A percentile compares a stretch with the other conserved stretches of the same genome.
These are phyloP conservation scores for Golubevia sp. DNA, from an alignment of 1,284 basidiomycete species.

Conservation along the genomic window DNA sequence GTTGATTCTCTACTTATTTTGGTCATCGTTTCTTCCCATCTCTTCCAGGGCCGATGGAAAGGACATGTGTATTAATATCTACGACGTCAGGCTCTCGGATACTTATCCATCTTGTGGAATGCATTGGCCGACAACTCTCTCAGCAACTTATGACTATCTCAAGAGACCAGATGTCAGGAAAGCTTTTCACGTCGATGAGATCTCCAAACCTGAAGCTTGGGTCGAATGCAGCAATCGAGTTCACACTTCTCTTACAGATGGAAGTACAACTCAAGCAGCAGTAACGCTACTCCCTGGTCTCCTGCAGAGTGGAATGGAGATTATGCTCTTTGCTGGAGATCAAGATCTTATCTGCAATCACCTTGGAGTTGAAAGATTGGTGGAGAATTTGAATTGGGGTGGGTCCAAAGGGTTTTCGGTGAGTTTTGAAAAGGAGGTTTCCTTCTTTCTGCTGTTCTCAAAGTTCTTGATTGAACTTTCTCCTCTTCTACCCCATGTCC, in stretches of 20 bases:
- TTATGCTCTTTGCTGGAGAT: slow-evolving; percentile 55
- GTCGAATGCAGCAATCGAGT: slow-evolving; percentile 53
- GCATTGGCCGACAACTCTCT: slow-evolving; percentile 53
- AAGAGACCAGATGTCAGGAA: slow-evolving; percentile 38
- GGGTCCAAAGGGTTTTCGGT: slow-evolving; percentile 32
- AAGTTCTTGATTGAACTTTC: not conserved
- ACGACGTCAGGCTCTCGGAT: slow-evolving; percentile 53
- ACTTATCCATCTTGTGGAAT: slow-evolving; percentile 52
- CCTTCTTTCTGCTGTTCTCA: not conserved
- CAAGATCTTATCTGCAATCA: slow-evolving; percentile 57
- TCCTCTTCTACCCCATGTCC: slow-evolving; percentile 6
- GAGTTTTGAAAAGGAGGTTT: slow-evolving; percentile 1
- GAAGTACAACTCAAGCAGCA: slow-evolving; percentile 22
- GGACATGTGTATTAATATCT: slow-evolving; percentile 55
- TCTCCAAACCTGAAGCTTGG: slow-evolving; percentile 55
- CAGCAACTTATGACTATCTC: slow-evolving; percentile 45
- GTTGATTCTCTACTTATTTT: not conserved
- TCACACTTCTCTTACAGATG: slow-evolving; percentile 23
- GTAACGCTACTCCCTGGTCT: slow-evolving; percentile 41
- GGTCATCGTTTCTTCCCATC: not conserved
- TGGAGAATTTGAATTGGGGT: slow-evolving; percentile 41
- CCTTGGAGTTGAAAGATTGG: slow-evolving; percentile 43
- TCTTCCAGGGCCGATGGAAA: not conserved
- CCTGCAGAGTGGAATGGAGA: slow-evolving; percentile 33
- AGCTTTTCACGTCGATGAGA: slow-evolving; percentile 49